Evolutionary conservation across 2,329 filamentous ascomycete species (phyloP), one percentile per base, ranked within the genome.

Genomic region (Penicillium sp.): DNA sequence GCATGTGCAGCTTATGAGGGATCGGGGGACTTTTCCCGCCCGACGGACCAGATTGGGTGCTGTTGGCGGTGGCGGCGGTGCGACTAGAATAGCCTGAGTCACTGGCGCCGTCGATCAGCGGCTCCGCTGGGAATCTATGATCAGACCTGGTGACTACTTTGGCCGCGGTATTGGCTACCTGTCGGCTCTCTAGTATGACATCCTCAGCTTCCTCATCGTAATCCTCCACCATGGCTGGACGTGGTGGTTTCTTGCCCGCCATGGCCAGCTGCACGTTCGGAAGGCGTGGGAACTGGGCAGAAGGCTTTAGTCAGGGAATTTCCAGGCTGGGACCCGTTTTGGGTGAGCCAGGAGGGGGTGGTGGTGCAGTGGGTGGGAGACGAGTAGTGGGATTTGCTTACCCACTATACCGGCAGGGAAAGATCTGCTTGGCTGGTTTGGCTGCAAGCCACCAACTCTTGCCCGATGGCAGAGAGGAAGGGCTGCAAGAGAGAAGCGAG

Each of bases 11-110:
- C 62, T 71, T 76, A 69, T 71, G 64, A 67, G 69, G 63, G 51
- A 58, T 61, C 55, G 69, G 71, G 24, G 60, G 61, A 58, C 65
- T 71, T 61, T 68, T 73, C 65, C 68, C 73, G 66, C 67, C 75
- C 65, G 69, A 73, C 74, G 75, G 75, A 61, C 71, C 75, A 67
- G 80, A 80, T 77, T 81, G 73, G 78, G 79, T 70, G 64, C 72
- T 78, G 74, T 79, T 79, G 71, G 78, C 74, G 58, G 80, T 79
- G 59, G 79, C 78, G 61, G 77, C 77, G 64, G 82, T 83, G 66
- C 79, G 78, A 75, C 82, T 85, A 59, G 82, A 85, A 76, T 86
- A 86, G 64, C 83, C 83, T 61, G 83, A 85, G 72, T 87, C 84
- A 72, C 80, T 84, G 63, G 79, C 78, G 66, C 76, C 74, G 70